Evolutionary conservation across 1,139 yeast species (phyloP), one percentile per base, ranked within the genome.

Genomic region (Suhomyces bokatorum): DNA sequence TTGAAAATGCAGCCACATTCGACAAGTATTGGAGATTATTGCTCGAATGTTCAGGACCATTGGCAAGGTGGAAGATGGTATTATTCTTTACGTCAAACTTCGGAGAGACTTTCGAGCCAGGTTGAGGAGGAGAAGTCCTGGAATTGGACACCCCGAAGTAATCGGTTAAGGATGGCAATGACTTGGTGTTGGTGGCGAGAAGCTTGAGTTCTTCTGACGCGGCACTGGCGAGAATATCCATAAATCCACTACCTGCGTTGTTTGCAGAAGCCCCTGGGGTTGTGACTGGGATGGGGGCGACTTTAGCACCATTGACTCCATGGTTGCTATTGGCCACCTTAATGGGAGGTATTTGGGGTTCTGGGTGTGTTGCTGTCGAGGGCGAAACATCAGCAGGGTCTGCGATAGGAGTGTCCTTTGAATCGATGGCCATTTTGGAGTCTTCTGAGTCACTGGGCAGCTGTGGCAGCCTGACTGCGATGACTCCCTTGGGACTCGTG

Each of bases 161-260:
- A 37, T 83, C 82, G 0, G 85, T 72, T 43, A 84, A 67, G 4
- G 87, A 77, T 2, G 90, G 90, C 33, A 85, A 70, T 1, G 87
- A 82, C 58, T 77, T 79, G 10, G 83, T 78, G 45, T 62, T 64
- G 43, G 69, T 63, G 55, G 78, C 82, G 46, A 83, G 57, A 47
- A 74, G 68, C 42, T 69, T 85, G 45, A 87, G 72, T 60, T 87
- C 93, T 58, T 86, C 87, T 6, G 90, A 78, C 1, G 96, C 95
- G 3, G 95, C 95, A 22, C 85, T 79, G 4, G 95, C 96, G 48
- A 87, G 67, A 3, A 86, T 75, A 60, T 87, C 87, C 62, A 87
- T 87, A 31, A 35, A 35, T 8, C 38, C 38, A 16, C 38, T 31
- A 4, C 26, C 40, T 5, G 30, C 24, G 3, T 22, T 28, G 15